Conservation (phyloP, 2,329 filamentous ascomycete genomes). For the Alternaria ventricosa region DNA sequence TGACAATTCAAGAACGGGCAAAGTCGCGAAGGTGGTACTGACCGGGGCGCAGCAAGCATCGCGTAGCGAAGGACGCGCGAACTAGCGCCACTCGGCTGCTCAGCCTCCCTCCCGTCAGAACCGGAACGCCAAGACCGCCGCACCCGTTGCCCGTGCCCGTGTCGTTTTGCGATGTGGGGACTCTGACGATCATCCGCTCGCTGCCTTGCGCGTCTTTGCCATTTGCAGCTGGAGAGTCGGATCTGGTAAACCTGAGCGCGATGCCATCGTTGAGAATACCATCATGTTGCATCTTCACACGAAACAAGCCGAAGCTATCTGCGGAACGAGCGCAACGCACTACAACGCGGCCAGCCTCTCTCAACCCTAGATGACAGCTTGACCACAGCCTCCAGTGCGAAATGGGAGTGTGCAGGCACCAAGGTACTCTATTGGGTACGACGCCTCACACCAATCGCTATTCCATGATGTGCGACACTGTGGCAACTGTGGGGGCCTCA, state of each 20-base stretch:
- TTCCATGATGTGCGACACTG: neutral
- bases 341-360: too few species aligned
- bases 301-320: rapidly evolving
- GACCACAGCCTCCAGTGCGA: neutral
- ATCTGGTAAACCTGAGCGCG: rapidly evolving
- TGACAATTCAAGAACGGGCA: neutral
- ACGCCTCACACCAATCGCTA: neutral
- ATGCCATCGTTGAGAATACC: neutral
- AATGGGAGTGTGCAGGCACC: neutral
- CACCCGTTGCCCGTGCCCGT: too few species aligned
- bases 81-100: neutral
- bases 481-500: neutral
- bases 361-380: neutral
- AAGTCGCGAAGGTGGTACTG: neutral
- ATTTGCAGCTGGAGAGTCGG: neutral
- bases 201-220: too few species aligned
- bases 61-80: neutral
- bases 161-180: too few species aligned
- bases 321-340: rapidly evolving
- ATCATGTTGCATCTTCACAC: too few species aligned
- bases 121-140: neutral
- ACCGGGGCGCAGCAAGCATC: neutral
- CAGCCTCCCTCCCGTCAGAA: neutral
- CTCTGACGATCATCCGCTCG: too few species aligned
- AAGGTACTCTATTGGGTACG: neutral